Conservation (phyloP, 1,139 yeast genomes). For the Blastobotrys capitulatus region DNA sequence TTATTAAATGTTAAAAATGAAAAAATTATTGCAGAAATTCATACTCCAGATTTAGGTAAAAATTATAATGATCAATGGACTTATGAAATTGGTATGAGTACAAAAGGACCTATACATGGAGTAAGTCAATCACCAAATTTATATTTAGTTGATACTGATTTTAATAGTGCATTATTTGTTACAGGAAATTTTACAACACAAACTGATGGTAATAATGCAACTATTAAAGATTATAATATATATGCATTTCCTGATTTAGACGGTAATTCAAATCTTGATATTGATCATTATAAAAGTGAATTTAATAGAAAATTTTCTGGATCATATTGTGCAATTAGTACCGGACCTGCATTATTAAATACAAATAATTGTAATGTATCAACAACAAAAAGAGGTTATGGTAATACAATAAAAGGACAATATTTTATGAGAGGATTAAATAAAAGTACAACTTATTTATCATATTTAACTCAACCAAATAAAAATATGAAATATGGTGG, state of each 20-base stretch:
- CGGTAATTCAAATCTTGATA: neutral
- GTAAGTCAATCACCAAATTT: slow-evolving; percentile 63
- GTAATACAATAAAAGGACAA: slow-evolving; percentile 45
- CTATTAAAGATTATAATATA: slow-evolving; percentile 20
- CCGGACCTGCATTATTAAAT: slow-evolving; percentile 35
- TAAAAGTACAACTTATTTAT: slow-evolving; percentile 57
- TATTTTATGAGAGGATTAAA: slow-evolving; percentile 59
- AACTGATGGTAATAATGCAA: slow-evolving; percentile 18
- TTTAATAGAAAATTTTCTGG: slow-evolving; percentile 35
- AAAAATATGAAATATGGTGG: slow-evolving; percentile 45
- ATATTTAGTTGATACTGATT: slow-evolving; percentile 66
- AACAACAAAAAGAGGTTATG: slow-evolving; percentile 44
- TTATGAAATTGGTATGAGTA: slow-evolving; percentile 68
- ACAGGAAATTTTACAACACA: slow-evolving; percentile 51
- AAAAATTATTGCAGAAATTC: slow-evolving; percentile 18
- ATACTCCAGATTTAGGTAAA: slow-evolving; percentile 18
- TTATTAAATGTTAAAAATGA: slow-evolving; percentile 13
- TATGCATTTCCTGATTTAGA: slow-evolving; percentile 29
- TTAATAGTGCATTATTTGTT: slow-evolving; percentile 59
- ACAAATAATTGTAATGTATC: slow-evolving; percentile 37
- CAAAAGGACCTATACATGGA: slow-evolving; percentile 57
- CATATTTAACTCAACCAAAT: slow-evolving; percentile 53
- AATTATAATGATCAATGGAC: slow-evolving; percentile 26
- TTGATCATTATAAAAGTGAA: neutral
- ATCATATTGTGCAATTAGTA: slow-evolving; percentile 70